Base-by-base conservation (phyloP, 768 basidiomycete species). In the Auriscalpium vulgare region DNA sequence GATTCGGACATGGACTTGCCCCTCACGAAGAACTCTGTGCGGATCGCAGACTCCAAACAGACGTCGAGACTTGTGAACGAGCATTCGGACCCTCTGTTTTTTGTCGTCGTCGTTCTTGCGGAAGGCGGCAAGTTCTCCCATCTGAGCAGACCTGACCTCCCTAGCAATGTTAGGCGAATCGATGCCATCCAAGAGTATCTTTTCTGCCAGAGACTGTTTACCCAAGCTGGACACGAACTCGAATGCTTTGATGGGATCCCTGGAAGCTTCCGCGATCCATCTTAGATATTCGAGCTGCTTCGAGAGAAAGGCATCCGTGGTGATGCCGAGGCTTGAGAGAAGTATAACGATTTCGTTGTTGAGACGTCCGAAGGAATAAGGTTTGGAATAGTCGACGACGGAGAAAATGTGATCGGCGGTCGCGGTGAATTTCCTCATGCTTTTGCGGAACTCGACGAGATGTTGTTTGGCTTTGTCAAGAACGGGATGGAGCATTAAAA, bases 261-360 rank as follows among this genome's bases (percentile, higher is more conserved):
- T 61, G 2, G 80, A 71, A 0, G 83, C 83, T 9, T 71, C 68
- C 17, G 63, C 64, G 38, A 87, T 79, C 84, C 84, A 85, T 10
- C 71, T 64, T 54, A 85, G 78, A 63, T 86, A 87, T 34, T 72
- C 71, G 10, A 75, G 65, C 63, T 85, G 85, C 62, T 84, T 85
- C 1, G 68, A 68, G 7, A 81, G 65, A 3, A 87, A 64, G 8
- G 71, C 75, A 50, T 82, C 81, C 54, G 78, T 73, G 1, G 78
- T 72, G 47, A 86, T 71, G 0, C 84, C 85, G 6, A 87, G 77
- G 54, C 82, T 81, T 1, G 82, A 79, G 4, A 87, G 73, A 8
- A 87, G 78, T 36, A 82, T 79, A 16, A 86, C 81, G 63, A 86
- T 78, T 53, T 86, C 85, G 66, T 85, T 85, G 65, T 87, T 87